These are phyloP conservation scores for Phytophthora aleatoria DNA, from an alignment of 352 stramenopile species.

Conservation along the genomic window DNA sequence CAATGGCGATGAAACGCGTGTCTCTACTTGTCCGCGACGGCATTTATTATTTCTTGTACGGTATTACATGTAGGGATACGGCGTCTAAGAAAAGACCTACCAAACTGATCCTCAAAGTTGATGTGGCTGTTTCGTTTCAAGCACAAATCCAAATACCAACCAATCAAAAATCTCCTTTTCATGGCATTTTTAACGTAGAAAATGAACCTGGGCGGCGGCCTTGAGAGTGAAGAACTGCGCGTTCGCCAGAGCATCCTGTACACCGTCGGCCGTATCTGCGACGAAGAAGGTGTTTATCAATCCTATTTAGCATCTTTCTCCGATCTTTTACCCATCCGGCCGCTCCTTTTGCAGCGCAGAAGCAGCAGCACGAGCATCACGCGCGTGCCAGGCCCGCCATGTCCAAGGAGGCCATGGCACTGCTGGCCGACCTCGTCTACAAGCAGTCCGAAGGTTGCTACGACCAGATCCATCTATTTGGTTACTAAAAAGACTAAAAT, in stretches of 20 bases:
- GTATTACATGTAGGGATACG: no score
- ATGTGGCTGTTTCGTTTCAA: neutral
- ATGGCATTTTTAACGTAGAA: neutral
- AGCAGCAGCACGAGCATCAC: conserved; percentile 54
- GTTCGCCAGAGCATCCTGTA: conserved; percentile 81
- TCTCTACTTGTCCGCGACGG: no score
- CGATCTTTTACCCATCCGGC: neutral
- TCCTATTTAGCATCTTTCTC: neutral
- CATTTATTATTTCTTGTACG: no score
- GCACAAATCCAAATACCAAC: neutral
- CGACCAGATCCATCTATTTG: neutral
- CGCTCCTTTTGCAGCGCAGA: conserved; percentile 38
- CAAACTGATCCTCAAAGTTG: neutral
- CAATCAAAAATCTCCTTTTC: neutral
- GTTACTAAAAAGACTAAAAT: neutral
- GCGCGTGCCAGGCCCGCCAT: conserved; percentile 42
- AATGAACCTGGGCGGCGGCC: neutral
- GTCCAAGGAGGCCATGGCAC: conserved; percentile 69
- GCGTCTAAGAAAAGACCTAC: no score
- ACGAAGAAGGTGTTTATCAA: conserved; percentile 49
- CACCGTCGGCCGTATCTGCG: conserved; percentile 71
- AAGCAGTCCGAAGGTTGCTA: conserved; percentile 63
- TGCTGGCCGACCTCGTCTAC: conserved; percentile 68
- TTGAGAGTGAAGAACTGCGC: conserved; percentile 54
- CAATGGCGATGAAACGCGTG: no score